These are phyloP conservation scores for Tetradesmus obliquus DNA, from an alignment of 139 green algal genomes.

Conservation along the genomic window DNA sequence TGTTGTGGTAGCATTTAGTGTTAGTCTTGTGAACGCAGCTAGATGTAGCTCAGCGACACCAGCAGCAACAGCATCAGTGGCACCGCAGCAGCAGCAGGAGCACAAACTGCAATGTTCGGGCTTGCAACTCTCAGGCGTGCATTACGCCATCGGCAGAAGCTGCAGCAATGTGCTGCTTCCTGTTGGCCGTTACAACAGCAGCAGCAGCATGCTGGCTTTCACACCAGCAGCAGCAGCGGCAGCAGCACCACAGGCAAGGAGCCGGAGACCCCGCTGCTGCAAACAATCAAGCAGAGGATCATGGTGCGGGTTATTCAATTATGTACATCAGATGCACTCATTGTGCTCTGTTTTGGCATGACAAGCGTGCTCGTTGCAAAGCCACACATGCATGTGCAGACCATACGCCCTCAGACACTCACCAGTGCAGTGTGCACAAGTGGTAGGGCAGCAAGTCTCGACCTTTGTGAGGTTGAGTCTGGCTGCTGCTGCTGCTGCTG, in stretches of 20 bases:
- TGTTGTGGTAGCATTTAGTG: background rate
- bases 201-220: background rate
- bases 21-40: background rate
- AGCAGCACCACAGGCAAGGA: slow-evolving; percentile 10
- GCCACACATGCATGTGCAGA: background rate
- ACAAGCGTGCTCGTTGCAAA: too few relatives aligned
- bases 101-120: background rate
- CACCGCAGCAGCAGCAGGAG: background rate
- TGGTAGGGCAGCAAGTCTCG: too few relatives aligned
- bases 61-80: background rate
- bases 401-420: background rate
- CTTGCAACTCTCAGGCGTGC: background rate
- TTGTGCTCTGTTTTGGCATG: background rate
- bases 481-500: background rate
- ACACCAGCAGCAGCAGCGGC: background rate
- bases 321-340: too few relatives aligned
- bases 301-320: slow-evolving; percentile 14
- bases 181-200: background rate
- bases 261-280: slow-evolving; percentile 46
- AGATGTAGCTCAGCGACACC: background rate
- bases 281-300: slow-evolving; percentile 46
- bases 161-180: too few relatives aligned
- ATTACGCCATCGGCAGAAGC: too few relatives aligned
- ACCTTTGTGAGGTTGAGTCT: too few relatives aligned
- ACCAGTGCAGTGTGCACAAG: too few relatives aligned